Evolutionary conservation across 345 rosid species (phyloP).

Genomic region (Gossypium raimondii): DNA sequence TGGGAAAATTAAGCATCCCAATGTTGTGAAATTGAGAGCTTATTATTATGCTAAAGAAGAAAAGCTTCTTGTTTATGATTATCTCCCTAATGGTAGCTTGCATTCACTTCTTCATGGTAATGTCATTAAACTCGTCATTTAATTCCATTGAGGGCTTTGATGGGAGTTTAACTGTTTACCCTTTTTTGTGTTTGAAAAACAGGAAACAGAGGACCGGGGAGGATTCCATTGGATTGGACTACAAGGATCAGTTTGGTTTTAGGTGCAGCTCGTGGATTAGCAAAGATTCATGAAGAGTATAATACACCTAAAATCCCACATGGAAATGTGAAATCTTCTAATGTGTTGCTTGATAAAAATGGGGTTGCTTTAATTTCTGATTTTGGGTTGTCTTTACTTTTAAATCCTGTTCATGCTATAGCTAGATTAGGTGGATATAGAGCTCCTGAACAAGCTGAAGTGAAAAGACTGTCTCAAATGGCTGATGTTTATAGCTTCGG

Average conservation of each 20-base stretch:
- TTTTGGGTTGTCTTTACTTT: conserved; percentile 76
- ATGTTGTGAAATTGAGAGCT: conserved; percentile 72
- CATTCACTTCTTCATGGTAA: conserved; percentile 88
- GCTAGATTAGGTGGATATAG: conserved; percentile 88
- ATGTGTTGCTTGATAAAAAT: conserved; percentile 78
- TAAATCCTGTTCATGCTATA: conserved; percentile 83
- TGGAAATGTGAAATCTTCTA: conserved; percentile 80
- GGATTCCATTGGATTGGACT: conserved; percentile 97
- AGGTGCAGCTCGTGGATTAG: conserved; percentile 87
- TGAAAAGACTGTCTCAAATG: conserved; percentile 72
- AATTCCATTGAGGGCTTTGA: neutral
- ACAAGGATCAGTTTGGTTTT: conserved; percentile 83
- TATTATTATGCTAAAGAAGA: conserved; percentile 91
- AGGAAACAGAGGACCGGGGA: conserved; percentile 84
- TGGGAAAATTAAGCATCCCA: conserved; percentile 74
- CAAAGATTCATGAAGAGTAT: conserved; percentile 72
- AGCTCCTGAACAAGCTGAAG: conserved; percentile 86
- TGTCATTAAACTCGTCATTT: neutral
- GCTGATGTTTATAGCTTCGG: conserved; percentile 93
- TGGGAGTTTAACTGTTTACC: neutral
- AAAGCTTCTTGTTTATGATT: conserved; percentile 88
- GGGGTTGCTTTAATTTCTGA: conserved; percentile 83
- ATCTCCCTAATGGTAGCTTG: conserved; percentile 83
- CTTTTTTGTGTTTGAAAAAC: neutral
- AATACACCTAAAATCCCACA: conserved; percentile 65